A percentile compares a stretch with the other conserved stretches of the same genome.
Conservation (phyloP, 108 stramenopile species). For the Skeletonema costatum region DNA sequence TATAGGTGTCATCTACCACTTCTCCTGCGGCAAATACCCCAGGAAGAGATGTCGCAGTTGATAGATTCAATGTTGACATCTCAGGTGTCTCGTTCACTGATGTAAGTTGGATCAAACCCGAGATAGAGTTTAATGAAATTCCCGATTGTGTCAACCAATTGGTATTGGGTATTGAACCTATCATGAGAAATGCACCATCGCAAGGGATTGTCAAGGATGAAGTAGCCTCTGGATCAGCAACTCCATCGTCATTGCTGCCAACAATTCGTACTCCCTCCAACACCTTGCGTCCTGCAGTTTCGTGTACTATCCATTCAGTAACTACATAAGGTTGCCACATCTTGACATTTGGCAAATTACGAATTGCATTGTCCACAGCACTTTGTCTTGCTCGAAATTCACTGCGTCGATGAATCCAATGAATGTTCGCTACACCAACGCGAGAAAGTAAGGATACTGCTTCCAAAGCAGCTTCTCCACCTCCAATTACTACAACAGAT, state of each 20-base stretch:
- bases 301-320: constrained; percentile 23
- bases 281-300: constrained; percentile 2
- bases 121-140: neutral
- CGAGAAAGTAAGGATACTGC: constrained; percentile 29
- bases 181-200: constrained; percentile 47
- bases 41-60: constrained; percentile 51
- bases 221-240: constrained; percentile 16
- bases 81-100: neutral
- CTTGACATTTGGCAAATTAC: constrained; percentile 18
- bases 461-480: constrained; percentile 47
- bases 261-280: constrained; percentile 21
- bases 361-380: constrained; percentile 15
- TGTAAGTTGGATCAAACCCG: constrained; percentile 8
- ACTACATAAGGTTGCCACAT: constrained; percentile 31
- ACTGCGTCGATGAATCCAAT: constrained; percentile 38
- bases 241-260: constrained; percentile 16
- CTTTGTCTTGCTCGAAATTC: constrained; percentile 23
- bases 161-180: constrained; percentile 41
- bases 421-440: constrained; percentile 10
- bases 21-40: constrained; percentile 80
- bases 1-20: constrained; percentile 60
- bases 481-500: constrained; percentile 40
- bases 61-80: neutral
- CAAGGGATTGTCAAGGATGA: constrained; percentile 18
- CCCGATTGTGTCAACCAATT: constrained; percentile 20